Base-by-base conservation (phyloP, 345 rosid species). In the Rhodamnia rubescens region DNA sequence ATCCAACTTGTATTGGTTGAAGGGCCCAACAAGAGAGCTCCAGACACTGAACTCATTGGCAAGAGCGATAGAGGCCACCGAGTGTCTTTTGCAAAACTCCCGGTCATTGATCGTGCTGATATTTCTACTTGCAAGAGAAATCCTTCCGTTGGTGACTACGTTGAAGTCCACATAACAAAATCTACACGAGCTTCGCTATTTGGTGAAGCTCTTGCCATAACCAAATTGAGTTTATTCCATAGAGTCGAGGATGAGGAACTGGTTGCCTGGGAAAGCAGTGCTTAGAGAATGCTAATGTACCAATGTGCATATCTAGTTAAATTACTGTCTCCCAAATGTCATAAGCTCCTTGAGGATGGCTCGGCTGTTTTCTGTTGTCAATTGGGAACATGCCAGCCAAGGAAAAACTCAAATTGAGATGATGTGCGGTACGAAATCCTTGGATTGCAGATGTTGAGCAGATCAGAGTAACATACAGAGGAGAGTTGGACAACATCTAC, bases 1-100 rank as follows among this genome's bases (percentile, higher is more conserved):
- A 36, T 86, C 84, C 99, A 95, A 83, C 93, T 97, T 18, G 95
- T 93, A 44, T 87, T 95, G 85, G 94, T 97, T 3, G 99, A 97
- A 93, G 98, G 99, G 84, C 97, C 96, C 52, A 97, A 95, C 90
- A 95, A 90, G 90, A 92, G 96, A 92, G 97, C 97, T 86, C 99
- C 98, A 8, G 95, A 93, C 59, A 93, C 94, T 15, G 98, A 97
- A 86, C 95, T 97, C 26, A 93, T 95, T 0, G 99, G 98, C 49
- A 97, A 94, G 92, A 97, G 92, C 15, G 98, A 97, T 82, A 91
- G 96, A 91, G 96, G 96, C 47, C 99, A 95, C 57, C 83, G 95
- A 85, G 96, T 97, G 82, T 88, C 92, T 81, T 97, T 97, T 82
- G 61, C 86, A 7, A 92, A 82, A 26, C 85, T 88, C 58, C 95